Percentiles rank a stretch among this genome's conserved stretches.
phyloP scores from a whole-genome alignment of 768 basidiomycete genomes.

The Russula sp. region DNA sequence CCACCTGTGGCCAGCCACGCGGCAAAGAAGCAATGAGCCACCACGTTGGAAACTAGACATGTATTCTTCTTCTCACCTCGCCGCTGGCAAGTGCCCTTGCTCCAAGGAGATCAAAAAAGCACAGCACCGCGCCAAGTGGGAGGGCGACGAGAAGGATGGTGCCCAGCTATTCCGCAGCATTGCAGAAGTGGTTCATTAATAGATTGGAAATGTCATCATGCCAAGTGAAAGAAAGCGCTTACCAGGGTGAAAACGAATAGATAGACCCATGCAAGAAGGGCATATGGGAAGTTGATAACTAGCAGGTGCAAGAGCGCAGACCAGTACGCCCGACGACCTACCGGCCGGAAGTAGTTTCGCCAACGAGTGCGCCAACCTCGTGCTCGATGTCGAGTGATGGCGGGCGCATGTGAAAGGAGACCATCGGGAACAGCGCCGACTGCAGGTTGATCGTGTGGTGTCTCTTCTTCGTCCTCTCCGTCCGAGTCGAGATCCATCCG shows the following conservation, averaged over 20 bases:
- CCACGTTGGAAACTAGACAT: neutral
- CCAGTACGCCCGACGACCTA: conserved; percentile 57
- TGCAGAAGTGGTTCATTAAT: neutral
- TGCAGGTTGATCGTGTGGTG: conserved; percentile 20
- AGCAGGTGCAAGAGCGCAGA: conserved; percentile 64
- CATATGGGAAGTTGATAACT: conserved; percentile 75
- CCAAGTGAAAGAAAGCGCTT: conserved; percentile 35
- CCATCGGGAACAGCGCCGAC: conserved; percentile 9
- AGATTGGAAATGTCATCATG: neutral
- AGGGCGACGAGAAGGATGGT: conserved; percentile 78
- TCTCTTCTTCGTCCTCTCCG: conserved; percentile 33
- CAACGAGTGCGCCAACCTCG: conserved; percentile 38
- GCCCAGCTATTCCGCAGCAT: conserved; percentile 50
- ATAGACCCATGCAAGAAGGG: conserved; percentile 73
- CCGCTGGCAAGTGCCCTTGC: conserved; percentile 68
- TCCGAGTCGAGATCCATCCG: conserved; percentile 48
- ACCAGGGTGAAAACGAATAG: conserved; percentile 80
- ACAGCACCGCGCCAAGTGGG: conserved; percentile 72
- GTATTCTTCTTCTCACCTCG: conserved; percentile 47
- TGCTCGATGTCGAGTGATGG: conserved; percentile 17
- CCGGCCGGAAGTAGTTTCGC: conserved; percentile 63
- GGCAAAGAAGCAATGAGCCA: conserved; percentile 5
- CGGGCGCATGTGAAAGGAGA: conserved; percentile 16
- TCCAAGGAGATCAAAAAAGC: conserved; percentile 73
- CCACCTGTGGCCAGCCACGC: conserved; percentile 42